phyloP scores from a whole-genome alignment of 352 stramenopile genomes.

The Phytophthora colocasiae region DNA sequence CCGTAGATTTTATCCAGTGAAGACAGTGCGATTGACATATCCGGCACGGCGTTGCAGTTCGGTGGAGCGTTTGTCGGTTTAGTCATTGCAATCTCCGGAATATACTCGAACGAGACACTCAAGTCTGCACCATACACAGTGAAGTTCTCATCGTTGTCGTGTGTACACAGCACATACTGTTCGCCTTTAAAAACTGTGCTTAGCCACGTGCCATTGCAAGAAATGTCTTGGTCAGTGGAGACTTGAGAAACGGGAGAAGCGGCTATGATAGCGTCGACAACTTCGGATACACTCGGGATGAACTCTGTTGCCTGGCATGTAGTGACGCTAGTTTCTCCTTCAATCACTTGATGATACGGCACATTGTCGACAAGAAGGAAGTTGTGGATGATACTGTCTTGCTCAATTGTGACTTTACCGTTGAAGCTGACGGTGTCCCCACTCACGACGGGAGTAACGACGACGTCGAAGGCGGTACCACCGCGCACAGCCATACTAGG shows the following conservation, averaged over 20 bases:
- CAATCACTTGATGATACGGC: constrained; percentile 35
- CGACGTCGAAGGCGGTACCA: constrained; percentile 42
- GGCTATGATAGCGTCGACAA: constrained; percentile 36
- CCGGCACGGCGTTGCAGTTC: constrained; percentile 25
- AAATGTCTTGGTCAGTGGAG: constrained; percentile 49
- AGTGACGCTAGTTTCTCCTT: not conserved
- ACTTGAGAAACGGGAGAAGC: constrained; percentile 39
- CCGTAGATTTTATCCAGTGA: constrained; percentile 38
- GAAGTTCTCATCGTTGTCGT: constrained; percentile 38
- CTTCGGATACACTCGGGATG: constrained; percentile 37
- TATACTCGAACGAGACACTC: constrained; percentile 33
- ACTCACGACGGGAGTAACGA: constrained; percentile 39
- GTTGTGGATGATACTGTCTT: constrained; percentile 42
- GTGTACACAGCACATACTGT: constrained; percentile 52
- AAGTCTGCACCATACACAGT: constrained; percentile 54
- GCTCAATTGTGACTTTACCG: constrained; percentile 38
- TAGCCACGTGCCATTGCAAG: constrained; percentile 47
- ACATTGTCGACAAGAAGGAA: constrained; percentile 47
- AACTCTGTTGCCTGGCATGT: constrained; percentile 22
- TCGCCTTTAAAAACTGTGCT: constrained; percentile 48
- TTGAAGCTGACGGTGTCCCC: constrained; percentile 42
- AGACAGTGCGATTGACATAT: constrained; percentile 25
- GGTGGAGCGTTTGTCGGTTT: constrained; percentile 30
- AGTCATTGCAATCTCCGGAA: constrained; percentile 25
- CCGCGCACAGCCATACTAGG: constrained; percentile 49